Evolutionary conservation across 345 rosid genomes (phyloP), one percentile per base, ranked within the genome.

Genomic region (Combretum micranthum): DNA sequence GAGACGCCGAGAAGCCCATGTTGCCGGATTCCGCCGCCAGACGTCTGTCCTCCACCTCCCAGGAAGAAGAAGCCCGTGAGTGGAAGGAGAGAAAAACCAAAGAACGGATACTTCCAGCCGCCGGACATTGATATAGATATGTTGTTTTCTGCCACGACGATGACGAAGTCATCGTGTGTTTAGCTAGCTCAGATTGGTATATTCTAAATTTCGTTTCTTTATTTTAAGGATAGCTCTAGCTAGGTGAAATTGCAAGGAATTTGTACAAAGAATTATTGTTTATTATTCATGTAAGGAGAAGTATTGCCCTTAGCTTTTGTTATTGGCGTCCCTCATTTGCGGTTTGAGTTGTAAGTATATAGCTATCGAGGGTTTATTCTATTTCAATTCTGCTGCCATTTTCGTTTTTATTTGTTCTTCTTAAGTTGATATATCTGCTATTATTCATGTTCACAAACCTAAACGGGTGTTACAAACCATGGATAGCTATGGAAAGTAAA

Each of bases 121-220:
- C 90, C 87, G 25, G 93, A 85, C 73, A 80, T 88, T 12, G 96
- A 85, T 17, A 49, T 88, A 14, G 96, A 85, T 17, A 49, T 66
- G 59, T 57, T 88, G 56, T 80, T 85, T 57, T 59, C 77, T 13
- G 39, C 73, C 20, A 72, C 73, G 44, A 65, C 3, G 39, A 32
- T 32, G 39, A 73, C 25, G 71, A 64, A 71, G 78, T 78, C 47
- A 20, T 22, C 26, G 53, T 71, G 70, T 25, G 78, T 80, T 65
- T 76, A 76, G 75, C 17, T 42, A 14, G 17, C 15, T 32, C 14
- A 14, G 6, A n/a, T 19, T 32, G 13, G 19, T 13, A 5, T 14
- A 6, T 17, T 19, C 2, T 9, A 26, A n/a, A n/a, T 17, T 13
- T 13, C 32, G n/a, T 57, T 7, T 7, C 44, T 57, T 13, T 25